Evolutionary conservation across 2,329 filamentous ascomycete genomes (phyloP).

Genomic region (Alternaria solani): DNA sequence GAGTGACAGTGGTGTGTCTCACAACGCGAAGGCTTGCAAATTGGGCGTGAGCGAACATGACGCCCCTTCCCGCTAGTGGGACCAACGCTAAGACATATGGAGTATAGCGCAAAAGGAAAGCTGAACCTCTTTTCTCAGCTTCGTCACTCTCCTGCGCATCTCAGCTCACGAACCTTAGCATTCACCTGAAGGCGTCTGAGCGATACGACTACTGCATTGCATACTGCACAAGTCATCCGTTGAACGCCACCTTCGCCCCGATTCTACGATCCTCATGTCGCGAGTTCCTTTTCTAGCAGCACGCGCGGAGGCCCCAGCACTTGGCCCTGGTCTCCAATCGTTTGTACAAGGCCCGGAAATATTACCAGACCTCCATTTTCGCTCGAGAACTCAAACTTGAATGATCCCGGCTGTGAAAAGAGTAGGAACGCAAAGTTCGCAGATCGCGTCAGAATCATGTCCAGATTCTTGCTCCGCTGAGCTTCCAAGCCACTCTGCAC

Average conservation of each 20-base stretch:
- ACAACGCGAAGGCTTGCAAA: neutral
- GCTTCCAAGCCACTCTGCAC: slow-evolving; percentile 23
- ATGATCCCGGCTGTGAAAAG: slow-evolving; percentile 37
- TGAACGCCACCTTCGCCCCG: neutral
- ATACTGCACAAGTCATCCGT: neutral
- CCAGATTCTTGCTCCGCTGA: slow-evolving; percentile 37
- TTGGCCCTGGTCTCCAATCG: slow-evolving; percentile 34
- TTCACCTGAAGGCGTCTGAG: neutral
- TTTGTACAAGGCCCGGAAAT: slow-evolving; percentile 42
- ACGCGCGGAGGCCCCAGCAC: slow-evolving; percentile 21
- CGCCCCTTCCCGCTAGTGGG: neutral
- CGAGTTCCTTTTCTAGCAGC: slow-evolving; percentile 27
- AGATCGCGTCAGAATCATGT: slow-evolving; percentile 41
- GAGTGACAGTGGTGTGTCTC: neutral
- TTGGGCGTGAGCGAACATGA: neutral
- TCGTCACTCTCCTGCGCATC: slow-evolving; percentile 3
- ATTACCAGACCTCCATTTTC: slow-evolving; percentile 21
- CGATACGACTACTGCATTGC: neutral
- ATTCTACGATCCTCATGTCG: slow-evolving; percentile 1
- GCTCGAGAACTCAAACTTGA: slow-evolving; percentile 36
- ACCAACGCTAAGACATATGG: neutral
- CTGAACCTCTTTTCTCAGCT: slow-evolving; percentile 15
- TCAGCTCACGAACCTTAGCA: neutral
- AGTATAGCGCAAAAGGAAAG: slow-evolving; percentile 1
- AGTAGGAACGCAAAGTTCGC: slow-evolving; percentile 39